A percentile compares a stretch with the other conserved stretches of the same genome.
Conservation (phyloP, 2,329 filamentous ascomycete genomes). For the Penicillium sp. region DNA sequence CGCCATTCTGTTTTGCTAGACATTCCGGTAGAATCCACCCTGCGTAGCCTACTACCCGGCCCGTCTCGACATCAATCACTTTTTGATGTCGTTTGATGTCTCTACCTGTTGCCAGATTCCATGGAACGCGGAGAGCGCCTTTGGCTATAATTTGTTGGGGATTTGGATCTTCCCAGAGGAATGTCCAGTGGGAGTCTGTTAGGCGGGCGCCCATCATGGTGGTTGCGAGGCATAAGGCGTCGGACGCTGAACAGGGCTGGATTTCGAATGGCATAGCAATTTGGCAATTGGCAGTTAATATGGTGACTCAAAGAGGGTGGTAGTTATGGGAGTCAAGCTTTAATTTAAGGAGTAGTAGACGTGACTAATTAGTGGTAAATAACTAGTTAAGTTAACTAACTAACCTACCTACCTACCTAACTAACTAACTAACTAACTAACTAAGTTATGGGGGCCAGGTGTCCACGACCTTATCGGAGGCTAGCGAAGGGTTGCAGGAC, state of each 20-base stretch:
- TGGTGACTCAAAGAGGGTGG: neutral
- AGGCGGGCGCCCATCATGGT: neutral
- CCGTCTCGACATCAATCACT: neutral
- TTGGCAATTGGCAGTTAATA: neutral
- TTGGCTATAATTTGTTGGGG: neutral
- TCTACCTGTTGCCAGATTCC: neutral
- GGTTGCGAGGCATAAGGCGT: neutral
- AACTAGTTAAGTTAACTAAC: no score
- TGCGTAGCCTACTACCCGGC: neutral
- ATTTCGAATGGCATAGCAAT: neutral
- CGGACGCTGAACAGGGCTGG: neutral
- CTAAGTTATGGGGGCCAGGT: neutral
- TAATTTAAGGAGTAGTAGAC: neutral
- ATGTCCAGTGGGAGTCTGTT: neutral
- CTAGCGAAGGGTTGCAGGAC: neutral
- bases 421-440: no score
- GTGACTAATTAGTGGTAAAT: neutral
- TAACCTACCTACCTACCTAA: no score
- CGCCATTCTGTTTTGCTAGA: neutral
- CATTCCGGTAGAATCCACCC: neutral
- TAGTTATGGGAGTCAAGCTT: neutral
- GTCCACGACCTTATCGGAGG: neutral
- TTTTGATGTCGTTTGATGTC: neutral
- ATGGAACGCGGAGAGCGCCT: neutral
- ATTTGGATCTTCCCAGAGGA: neutral